Percentiles rank a stretch among this genome's conserved stretches.
Evolutionary conservation across 495 filamentous ascomycete genomes (phyloP).

Genomic region (Trichoderma asperelloides): DNA sequence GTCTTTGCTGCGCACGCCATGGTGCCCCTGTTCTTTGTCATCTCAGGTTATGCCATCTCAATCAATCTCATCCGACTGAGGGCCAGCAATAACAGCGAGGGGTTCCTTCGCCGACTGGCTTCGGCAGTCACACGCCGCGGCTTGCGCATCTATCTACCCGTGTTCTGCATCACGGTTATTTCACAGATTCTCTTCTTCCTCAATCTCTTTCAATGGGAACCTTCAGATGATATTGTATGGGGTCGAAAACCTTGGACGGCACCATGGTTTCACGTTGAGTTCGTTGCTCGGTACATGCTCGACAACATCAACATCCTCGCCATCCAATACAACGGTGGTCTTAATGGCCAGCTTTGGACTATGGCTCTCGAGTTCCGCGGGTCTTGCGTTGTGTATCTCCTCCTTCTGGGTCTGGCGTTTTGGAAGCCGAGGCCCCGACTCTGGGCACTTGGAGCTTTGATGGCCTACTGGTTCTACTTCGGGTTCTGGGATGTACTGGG

Average conservation of each 20-base stretch:
- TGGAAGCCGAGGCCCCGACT: constrained; percentile 3
- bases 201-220: not conserved
- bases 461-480: constrained; percentile 8
- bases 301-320: constrained; percentile 8
- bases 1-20: constrained; percentile 48
- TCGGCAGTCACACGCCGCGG: constrained; percentile 3
- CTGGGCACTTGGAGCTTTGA: not conserved
- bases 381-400: not conserved
- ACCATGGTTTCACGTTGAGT: not conserved
- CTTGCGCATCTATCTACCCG: not conserved
- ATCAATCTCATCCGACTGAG: not conserved
- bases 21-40: constrained; percentile 56
- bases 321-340: constrained; percentile 1
- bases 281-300: constrained; percentile 3
- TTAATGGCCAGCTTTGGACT: constrained; percentile 1
- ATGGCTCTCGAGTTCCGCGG: constrained; percentile 7
- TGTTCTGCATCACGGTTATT: not conserved
- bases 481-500: not conserved
- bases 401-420: not conserved
- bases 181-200: constrained; percentile 2
- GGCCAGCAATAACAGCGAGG: not conserved
- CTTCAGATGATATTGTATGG: not conserved
- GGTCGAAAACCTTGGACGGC: not conserved
- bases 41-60: constrained; percentile 47
- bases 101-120: not conserved